A percentile compares a stretch with the other conserved stretches of the same genome.
phyloP scores from a whole-genome alignment of 139 green algal genomes.

The Micromonas commoda region DNA sequence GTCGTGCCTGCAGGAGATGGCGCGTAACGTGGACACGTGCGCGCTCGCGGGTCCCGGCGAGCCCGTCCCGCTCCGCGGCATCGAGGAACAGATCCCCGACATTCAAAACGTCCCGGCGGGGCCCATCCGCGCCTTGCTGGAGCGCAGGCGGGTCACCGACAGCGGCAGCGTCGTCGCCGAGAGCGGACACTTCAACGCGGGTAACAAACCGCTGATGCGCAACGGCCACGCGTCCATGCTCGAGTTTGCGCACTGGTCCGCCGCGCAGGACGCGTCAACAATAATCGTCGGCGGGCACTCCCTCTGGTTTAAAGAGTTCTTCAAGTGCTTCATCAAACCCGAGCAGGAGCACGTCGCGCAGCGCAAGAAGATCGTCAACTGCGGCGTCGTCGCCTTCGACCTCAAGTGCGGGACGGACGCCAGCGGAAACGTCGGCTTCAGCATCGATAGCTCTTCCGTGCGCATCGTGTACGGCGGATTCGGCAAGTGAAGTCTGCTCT shows the following conservation, averaged over 20 bases:
- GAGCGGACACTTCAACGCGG: no score
- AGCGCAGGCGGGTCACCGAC: no score
- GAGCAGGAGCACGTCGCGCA: slow-evolving; percentile 11
- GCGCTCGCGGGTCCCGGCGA: slow-evolving; percentile 12
- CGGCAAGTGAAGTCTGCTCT: slow-evolving; percentile 6
- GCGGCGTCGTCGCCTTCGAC: slow-evolving; percentile 26
- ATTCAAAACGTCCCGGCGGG: no score
- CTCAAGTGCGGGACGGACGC: background rate
- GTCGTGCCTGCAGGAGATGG: slow-evolving; percentile 30
- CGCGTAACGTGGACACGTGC: slow-evolving; percentile 29
- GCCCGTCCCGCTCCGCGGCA: background rate
- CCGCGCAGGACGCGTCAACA: background rate
- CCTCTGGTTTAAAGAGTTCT: slow-evolving; percentile 28
- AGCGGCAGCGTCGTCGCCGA: no score
- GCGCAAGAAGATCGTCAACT: slow-evolving; percentile 33
- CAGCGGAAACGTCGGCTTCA: background rate
- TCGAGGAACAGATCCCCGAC: background rate
- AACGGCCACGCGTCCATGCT: background rate
- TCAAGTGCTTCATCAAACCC: slow-evolving; percentile 20
- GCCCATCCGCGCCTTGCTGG: no score
- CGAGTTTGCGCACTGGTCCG: slow-evolving; percentile 23
- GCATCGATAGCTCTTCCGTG: background rate
- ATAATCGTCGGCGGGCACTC: slow-evolving; percentile 29
- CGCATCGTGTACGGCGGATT: slow-evolving; percentile 15
- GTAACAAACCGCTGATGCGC: no score